These are phyloP conservation scores for Metschnikowia lochheadii DNA, from an alignment of 805 yeast species.

Conservation along the genomic window DNA sequence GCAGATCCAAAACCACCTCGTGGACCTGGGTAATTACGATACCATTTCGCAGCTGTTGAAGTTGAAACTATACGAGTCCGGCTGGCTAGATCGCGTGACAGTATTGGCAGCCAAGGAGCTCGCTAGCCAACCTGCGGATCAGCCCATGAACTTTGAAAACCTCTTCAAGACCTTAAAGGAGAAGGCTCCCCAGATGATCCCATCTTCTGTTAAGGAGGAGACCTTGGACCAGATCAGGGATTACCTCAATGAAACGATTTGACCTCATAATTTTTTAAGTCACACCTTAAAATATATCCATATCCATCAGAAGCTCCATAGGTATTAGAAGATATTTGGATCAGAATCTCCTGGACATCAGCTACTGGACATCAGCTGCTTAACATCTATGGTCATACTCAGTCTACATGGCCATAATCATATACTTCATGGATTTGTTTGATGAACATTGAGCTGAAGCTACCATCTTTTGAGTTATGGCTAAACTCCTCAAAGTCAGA, in stretches of 20 bases:
- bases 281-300: no score
- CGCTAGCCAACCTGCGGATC: constrained; percentile 34
- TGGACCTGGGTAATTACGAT: constrained; percentile 78
- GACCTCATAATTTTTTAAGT: background rate
- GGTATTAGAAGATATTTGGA: no score
- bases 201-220: constrained; percentile 58
- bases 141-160: constrained; percentile 46
- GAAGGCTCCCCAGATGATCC: constrained; percentile 67
- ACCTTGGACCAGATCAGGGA: constrained; percentile 54
- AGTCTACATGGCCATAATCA: no score
- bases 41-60: constrained; percentile 61
- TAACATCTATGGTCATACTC: no score
- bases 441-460: no score
- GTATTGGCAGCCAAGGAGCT: constrained; percentile 50
- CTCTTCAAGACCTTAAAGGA: constrained; percentile 54
- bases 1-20: constrained; percentile 65
- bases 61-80: constrained; percentile 64
- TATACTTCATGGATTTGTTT: no score
- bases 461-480: no score
- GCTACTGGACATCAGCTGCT: no score
- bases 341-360: no score
- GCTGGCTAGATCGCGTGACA: constrained; percentile 80
- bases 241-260: constrained; percentile 44
- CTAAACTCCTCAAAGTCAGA: no score
- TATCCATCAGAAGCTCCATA: no score